phyloP scores from a whole-genome alignment of 73 alveolate species.

The Effrenium voratum region DNA sequence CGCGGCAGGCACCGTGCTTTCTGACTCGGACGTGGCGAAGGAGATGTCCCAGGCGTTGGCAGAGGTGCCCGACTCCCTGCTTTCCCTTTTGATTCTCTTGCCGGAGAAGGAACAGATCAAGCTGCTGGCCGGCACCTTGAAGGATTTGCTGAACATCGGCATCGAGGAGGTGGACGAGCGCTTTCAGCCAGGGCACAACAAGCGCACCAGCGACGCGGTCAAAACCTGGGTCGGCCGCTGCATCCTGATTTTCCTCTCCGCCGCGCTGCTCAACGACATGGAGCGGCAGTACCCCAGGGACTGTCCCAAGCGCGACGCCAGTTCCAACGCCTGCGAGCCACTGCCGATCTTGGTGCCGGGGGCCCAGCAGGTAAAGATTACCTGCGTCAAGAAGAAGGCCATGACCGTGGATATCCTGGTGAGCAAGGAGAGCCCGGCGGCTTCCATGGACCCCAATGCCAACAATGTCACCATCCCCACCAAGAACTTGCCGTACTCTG shows the following conservation, averaged over 20 bases:
- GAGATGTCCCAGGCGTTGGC: slow-evolving; percentile 80
- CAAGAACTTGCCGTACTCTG: slow-evolving; percentile 41
- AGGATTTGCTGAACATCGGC: slow-evolving; percentile 47
- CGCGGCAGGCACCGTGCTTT: slow-evolving; percentile 69
- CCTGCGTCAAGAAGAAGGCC: slow-evolving; percentile 67
- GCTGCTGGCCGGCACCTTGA: slow-evolving; percentile 58
- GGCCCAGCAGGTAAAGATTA: slow-evolving; percentile 52
- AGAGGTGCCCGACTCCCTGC: slow-evolving; percentile 62
- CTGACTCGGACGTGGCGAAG: slow-evolving; percentile 78
- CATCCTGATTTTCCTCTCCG: slow-evolving; percentile 63
- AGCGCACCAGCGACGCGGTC: slow-evolving; percentile 39
- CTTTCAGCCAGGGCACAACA: slow-evolving; percentile 74
- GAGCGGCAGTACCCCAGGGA: slow-evolving; percentile 59
- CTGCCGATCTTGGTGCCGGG: slow-evolving; percentile 70
- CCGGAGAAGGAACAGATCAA: slow-evolving; percentile 70
- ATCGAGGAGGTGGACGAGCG: slow-evolving; percentile 63
- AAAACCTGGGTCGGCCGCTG: slow-evolving; percentile 77
- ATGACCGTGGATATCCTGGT: slow-evolving; percentile 76
- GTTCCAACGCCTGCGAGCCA: neutral
- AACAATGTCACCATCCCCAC: slow-evolving; percentile 26
- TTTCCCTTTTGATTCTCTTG: slow-evolving; percentile 37
- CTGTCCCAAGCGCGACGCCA: neutral
- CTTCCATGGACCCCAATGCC: slow-evolving; percentile 50
- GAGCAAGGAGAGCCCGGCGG: slow-evolving; percentile 53
- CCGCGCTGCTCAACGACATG: slow-evolving; percentile 55